Conservation (phyloP, 805 yeast species). For the Saturnispora besseyi region DNA sequence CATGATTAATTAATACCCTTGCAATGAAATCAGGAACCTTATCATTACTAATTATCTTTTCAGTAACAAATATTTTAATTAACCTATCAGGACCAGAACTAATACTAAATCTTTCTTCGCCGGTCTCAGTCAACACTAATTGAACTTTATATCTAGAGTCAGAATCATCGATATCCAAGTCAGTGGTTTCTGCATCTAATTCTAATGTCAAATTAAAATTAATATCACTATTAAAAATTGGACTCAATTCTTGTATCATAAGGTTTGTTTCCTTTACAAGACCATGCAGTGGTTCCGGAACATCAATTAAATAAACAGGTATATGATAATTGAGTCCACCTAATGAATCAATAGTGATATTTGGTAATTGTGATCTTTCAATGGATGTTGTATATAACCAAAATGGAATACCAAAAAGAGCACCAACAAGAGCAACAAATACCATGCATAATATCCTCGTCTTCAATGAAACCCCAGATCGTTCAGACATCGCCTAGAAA, state of each 20-base stretch:
- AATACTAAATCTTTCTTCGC: conserved; percentile 21
- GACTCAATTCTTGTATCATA: conserved; percentile 23
- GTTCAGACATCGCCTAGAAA: too few relatives aligned
- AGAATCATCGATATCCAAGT: conserved; percentile 20
- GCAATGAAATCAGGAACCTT: conserved; percentile 31
- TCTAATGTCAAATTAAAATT: conserved; percentile 28
- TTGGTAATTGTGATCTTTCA: conserved; percentile 53
- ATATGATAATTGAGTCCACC: conserved; percentile 28
- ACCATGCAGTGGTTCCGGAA: conserved; percentile 25
- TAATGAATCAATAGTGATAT: conserved; percentile 13
- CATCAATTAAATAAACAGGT: conserved; percentile 35
- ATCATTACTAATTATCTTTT: conserved; percentile 20
- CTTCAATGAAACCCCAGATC: background rate
- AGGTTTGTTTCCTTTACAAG: conserved; percentile 30
- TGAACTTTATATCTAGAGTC: conserved; percentile 13
- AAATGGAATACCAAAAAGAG: conserved; percentile 45
- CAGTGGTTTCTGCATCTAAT: conserved; percentile 17
- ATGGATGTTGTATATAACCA: conserved; percentile 55
- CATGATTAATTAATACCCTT: conserved; percentile 29
- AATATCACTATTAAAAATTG: conserved; percentile 1
- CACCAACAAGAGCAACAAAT: conserved; percentile 22
- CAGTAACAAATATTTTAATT: conserved; percentile 26
- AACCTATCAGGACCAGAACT: conserved; percentile 32
- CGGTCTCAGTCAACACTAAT: conserved; percentile 22
- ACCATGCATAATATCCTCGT: conserved; percentile 16